Conservation (phyloP, 495 filamentous ascomycete species). For the Aspergillus sclerotioniger region DNA sequence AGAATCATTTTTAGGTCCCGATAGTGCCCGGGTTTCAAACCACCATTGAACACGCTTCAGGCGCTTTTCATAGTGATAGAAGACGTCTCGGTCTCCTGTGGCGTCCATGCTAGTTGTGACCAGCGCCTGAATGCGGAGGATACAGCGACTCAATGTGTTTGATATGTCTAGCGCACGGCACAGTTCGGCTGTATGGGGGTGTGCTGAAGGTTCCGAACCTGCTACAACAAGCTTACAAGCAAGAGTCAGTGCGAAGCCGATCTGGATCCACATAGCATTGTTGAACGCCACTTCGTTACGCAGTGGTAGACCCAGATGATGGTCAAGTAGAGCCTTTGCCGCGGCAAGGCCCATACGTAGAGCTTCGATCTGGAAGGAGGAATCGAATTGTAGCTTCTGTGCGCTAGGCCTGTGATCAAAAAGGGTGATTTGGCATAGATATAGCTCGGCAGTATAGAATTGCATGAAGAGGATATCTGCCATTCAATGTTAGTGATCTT, state of each 20-base stretch:
- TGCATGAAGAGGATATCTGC: conserved; percentile 10
- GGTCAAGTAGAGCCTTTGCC: conserved; percentile 1
- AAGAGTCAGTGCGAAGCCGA: conserved; percentile 9
- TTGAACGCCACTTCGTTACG: conserved; percentile 6
- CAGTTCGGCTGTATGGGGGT: neutral
- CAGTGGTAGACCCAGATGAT: conserved; percentile 1
- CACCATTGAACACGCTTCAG: conserved; percentile 12
- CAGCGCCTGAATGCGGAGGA: conserved; percentile 9
- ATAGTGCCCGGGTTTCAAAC: conserved; percentile 6
- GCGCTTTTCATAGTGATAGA: conserved; percentile 11
- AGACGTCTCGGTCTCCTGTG: conserved; percentile 6
- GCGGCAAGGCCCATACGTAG: conserved; percentile 2
- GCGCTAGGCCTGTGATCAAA: conserved; percentile 1
- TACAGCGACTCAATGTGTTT: neutral
- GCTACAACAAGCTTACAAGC: conserved; percentile 8
- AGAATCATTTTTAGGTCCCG: neutral
- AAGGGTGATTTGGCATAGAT: conserved; percentile 10
- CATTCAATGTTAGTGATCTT: neutral
- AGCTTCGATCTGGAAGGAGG: conserved; percentile 9
- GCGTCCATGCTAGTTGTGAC: conserved; percentile 10
- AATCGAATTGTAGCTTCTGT: neutral
- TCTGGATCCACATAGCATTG: conserved; percentile 7
- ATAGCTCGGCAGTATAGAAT: conserved; percentile 6
- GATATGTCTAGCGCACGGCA: conserved; percentile 5
- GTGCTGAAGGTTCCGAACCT: neutral